These are phyloP conservation scores for Mycocentrospora acerina DNA, from an alignment of 2,329 filamentous ascomycete species.

Conservation along the genomic window DNA sequence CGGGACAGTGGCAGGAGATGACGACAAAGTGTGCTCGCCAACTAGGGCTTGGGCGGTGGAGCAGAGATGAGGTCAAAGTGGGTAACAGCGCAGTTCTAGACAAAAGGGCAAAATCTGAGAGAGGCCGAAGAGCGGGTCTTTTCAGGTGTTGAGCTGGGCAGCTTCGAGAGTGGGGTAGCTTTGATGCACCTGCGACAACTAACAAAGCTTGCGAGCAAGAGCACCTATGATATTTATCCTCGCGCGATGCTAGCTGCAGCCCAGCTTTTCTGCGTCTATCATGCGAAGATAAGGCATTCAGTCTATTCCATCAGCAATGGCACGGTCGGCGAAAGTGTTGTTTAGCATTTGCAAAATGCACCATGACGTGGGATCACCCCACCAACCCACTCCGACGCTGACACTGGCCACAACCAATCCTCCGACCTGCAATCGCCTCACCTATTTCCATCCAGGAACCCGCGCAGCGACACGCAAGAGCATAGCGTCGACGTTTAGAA, in stretches of 20 bases:
- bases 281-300: conserved; percentile 9
- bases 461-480: no score
- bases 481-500: no score
- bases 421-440: no score
- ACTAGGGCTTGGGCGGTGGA: conserved; percentile 16
- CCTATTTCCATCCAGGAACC: no score
- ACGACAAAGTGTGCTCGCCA: conserved; percentile 8
- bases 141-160: conserved; percentile 22
- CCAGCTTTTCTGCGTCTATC: conserved; percentile 9
- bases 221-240: not conserved
- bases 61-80: conserved; percentile 29
- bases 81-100: conserved; percentile 12
- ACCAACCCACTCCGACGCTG: not conserved
- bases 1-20: conserved; percentile 4
- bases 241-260: conserved; percentile 1
- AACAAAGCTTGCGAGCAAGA: not conserved
- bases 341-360: conserved; percentile 9
- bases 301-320: not conserved
- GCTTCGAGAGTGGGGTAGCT: conserved; percentile 16
- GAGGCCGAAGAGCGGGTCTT: conserved; percentile 22
- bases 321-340: conserved; percentile 1
- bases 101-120: conserved; percentile 17
- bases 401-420: no score
- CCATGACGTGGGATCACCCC: conserved; percentile 11
- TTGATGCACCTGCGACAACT: conserved; percentile 1